A percentile compares a stretch with the other conserved stretches of the same genome.
phyloP scores from a whole-genome alignment of 2,329 filamentous ascomycete genomes.

The Aspergillus fumigatus region DNA sequence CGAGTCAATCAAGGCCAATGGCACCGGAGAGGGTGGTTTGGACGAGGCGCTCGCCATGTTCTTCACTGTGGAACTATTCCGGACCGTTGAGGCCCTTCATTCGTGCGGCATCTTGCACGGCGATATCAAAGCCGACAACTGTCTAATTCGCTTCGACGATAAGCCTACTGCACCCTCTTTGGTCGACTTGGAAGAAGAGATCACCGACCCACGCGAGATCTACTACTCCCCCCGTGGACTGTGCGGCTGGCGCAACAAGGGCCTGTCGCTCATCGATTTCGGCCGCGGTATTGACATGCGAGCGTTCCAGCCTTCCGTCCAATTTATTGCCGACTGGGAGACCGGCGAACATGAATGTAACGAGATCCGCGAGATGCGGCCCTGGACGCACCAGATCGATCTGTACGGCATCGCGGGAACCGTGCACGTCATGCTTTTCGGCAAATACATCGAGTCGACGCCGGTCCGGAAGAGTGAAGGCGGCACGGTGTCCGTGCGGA shows the following conservation, averaged over 20 bases:
- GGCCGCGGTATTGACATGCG: conserved; percentile 92
- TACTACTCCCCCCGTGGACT: conserved; percentile 70
- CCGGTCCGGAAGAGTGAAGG: conserved; percentile 24
- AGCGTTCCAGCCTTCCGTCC: conserved; percentile 68
- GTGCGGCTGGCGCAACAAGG: conserved; percentile 74
- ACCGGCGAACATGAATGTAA: conserved; percentile 81
- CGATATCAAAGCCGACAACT: conserved; percentile 93
- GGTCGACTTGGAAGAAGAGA: conserved; percentile 23
- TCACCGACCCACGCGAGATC: conserved; percentile 25
- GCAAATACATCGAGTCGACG: conserved; percentile 84
- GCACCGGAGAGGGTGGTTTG: conserved; percentile 60
- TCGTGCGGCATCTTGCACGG: conserved; percentile 76
- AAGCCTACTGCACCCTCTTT: conserved; percentile 27
- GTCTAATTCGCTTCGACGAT: conserved; percentile 75
- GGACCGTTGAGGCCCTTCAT: conserved; percentile 85
- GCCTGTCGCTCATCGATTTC: conserved; percentile 87
- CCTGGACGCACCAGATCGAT: conserved; percentile 97
- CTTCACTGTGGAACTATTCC: conserved; percentile 84
- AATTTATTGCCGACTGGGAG: conserved; percentile 96
- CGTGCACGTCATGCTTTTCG: conserved; percentile 84
- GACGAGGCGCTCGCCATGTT: conserved; percentile 94
- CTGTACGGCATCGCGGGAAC: conserved; percentile 89
- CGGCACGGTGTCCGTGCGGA: conserved; percentile 43
- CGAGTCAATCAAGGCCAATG: conserved; percentile 51
- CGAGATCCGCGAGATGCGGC: conserved; percentile 88